A percentile compares a stretch with the other conserved stretches of the same genome.
Evolutionary conservation across 2,329 filamentous ascomycete genomes (phyloP).

Genomic region (Xylaria arbuscula): DNA sequence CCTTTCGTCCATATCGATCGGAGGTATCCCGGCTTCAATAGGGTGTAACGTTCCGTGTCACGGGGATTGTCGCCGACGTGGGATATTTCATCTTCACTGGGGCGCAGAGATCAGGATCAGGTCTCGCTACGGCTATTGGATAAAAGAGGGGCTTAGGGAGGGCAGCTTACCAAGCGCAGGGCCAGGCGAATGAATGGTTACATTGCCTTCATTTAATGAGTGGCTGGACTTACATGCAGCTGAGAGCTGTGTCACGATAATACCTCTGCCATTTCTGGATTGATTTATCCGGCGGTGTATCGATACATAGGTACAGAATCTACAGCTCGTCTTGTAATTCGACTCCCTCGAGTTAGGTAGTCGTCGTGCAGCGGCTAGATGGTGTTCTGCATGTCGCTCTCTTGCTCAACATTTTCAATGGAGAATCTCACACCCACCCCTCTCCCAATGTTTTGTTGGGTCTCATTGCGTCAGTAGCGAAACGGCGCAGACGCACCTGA

Average conservation of each 20-base stretch:
- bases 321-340: slow-evolving; percentile 12
- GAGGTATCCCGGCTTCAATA: slow-evolving; percentile 30
- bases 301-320: slow-evolving; percentile 22
- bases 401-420: slow-evolving; percentile 17
- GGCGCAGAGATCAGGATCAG: slow-evolving; percentile 25
- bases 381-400: slow-evolving; percentile 22
- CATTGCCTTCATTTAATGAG: slow-evolving; percentile 24
- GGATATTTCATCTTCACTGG: slow-evolving; percentile 5
- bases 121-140: slow-evolving; percentile 25
- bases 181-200: slow-evolving; percentile 27
- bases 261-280: slow-evolving; percentile 13
- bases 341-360: slow-evolving; percentile 2
- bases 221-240: slow-evolving; percentile 32
- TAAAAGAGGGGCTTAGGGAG: slow-evolving; percentile 14
- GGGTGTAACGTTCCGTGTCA: slow-evolving; percentile 35
- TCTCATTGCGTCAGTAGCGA: slow-evolving; percentile 36
- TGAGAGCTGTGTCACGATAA: slow-evolving; percentile 35
- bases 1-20: slow-evolving; percentile 25
- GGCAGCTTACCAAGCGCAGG: slow-evolving; percentile 34
- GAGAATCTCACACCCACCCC: slow-evolving; percentile 4
- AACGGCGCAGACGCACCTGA: slow-evolving; percentile 29
- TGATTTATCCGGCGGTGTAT: slow-evolving; percentile 35
- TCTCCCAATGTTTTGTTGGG: slow-evolving; percentile 26
- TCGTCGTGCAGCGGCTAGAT: slow-evolving; percentile 8
- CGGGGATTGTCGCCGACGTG: slow-evolving; percentile 17